A percentile compares a stretch with the other conserved stretches of the same genome.
Evolutionary conservation across 371 early-diverging fungal species (phyloP).

Genomic region (Cokeromyces recurvatus): DNA sequence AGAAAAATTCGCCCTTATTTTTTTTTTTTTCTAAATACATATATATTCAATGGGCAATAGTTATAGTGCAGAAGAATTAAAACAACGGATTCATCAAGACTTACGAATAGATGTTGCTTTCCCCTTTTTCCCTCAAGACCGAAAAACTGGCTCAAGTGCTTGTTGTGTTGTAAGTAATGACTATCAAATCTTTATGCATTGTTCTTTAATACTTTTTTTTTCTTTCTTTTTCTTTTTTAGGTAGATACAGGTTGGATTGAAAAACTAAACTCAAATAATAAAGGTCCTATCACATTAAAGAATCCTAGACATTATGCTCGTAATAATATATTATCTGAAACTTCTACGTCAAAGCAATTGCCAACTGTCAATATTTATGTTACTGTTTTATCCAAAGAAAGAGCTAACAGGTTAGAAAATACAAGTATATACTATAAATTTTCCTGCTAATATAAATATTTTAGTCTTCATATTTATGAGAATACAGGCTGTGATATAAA

Average conservation of each 20-base stretch:
- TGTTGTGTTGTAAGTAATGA: conserved; percentile 53
- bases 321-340: conserved; percentile 12
- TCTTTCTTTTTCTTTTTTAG: conserved; percentile 13
- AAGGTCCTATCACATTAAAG: conserved; percentile 9
- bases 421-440: too few relatives aligned
- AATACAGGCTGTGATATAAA: too few relatives aligned
- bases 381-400: conserved; percentile 27
- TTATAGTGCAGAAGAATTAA: conserved; percentile 34
- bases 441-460: too few relatives aligned
- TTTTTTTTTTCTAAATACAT: neutral
- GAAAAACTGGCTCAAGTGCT: conserved; percentile 47
- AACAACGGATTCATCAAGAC: conserved; percentile 43
- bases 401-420: conserved; percentile 13
- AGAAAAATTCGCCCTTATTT: neutral
- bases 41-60: conserved; percentile 28
- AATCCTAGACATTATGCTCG: conserved; percentile 21
- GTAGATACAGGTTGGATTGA: conserved; percentile 47
- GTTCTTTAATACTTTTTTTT: too few relatives aligned
- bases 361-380: conserved; percentile 45
- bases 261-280: conserved; percentile 9
- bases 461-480: too few relatives aligned
- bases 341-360: too few relatives aligned
- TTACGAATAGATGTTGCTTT: conserved; percentile 59
- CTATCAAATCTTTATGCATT: neutral
- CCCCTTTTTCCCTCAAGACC: conserved; percentile 54